Evolutionary conservation across 306 rosid genomes (phyloP).

Genomic region (Cucurbita ficifolia): DNA sequence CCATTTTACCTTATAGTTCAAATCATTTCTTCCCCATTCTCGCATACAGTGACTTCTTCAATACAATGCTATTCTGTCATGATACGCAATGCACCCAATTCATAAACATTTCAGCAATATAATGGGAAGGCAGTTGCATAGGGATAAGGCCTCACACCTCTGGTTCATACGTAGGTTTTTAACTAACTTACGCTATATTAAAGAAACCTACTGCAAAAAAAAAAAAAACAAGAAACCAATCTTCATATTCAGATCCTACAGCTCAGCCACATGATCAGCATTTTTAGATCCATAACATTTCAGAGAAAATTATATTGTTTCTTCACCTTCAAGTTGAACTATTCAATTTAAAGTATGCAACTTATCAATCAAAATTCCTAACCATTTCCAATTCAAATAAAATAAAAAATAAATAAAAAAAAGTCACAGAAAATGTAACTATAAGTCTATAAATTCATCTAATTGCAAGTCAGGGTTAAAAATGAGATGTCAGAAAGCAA

Average conservation of each 20-base stretch:
- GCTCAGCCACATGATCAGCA: background rate
- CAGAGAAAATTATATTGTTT: background rate
- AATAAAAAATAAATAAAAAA: no score
- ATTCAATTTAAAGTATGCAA: background rate
- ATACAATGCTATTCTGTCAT: background rate
- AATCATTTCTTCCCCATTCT: background rate
- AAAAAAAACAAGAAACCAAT: background rate
- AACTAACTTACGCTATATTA: background rate
- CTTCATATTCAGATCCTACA: background rate
- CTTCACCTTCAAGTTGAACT: background rate
- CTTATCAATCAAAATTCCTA: background rate
- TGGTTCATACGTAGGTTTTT: background rate
- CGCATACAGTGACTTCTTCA: background rate
- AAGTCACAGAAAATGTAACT: no score
- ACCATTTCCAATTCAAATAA: background rate
- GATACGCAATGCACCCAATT: background rate
- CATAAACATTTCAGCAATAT: background rate
- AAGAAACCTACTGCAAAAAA: background rate
- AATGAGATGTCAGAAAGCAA: background rate
- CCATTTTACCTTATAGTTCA: background rate
- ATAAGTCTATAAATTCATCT: no score
- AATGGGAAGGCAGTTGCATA: background rate
- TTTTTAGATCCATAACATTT: background rate
- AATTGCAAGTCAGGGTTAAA: background rate
- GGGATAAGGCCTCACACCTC: background rate